Evolutionary conservation across 2,329 filamentous ascomycete genomes (phyloP).

Genomic region (Dendryphion nanum): DNA sequence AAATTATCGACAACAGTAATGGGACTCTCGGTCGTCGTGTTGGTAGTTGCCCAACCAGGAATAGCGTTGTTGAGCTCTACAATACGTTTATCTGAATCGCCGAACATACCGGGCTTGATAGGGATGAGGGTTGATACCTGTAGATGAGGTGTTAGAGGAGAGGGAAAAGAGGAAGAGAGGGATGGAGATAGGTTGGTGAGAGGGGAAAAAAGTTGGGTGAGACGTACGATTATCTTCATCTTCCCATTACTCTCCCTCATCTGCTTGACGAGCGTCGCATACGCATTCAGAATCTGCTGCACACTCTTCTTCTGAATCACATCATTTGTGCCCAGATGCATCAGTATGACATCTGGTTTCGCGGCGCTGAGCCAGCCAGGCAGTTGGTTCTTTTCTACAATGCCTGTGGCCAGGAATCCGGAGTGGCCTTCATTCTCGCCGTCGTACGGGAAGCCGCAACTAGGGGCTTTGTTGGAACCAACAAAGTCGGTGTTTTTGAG

Average conservation of each 20-base stretch:
- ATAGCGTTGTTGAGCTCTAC: conserved; percentile 16
- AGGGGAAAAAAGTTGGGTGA: not conserved
- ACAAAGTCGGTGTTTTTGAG: conserved; percentile 36
- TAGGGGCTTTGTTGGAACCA: conserved; percentile 32
- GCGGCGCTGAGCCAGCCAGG: conserved; percentile 39
- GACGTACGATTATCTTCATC: conserved; percentile 41
- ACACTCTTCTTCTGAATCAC: conserved; percentile 35
- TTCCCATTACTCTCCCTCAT: conserved; percentile 43
- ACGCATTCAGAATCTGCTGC: conserved; percentile 38
- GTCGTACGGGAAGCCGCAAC: conserved; percentile 42
- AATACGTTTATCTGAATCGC: conserved; percentile 15
- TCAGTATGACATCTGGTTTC: conserved; percentile 46
- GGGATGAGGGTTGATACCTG: conserved; percentile 26
- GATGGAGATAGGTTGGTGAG: not conserved
- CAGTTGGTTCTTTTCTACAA: conserved; percentile 38
- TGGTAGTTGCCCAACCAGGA: conserved; percentile 15
- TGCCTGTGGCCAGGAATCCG: conserved; percentile 39
- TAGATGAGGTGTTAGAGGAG: not conserved
- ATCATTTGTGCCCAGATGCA: conserved; percentile 49
- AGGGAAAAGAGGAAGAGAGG: not conserved
- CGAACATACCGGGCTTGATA: conserved; percentile 24
- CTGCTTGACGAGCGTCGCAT: conserved; percentile 39
- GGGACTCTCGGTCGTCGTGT: conserved; percentile 18
- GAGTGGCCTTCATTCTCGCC: conserved; percentile 48
- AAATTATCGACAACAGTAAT: conserved; percentile 31